These are phyloP conservation scores for Entomortierella parvispora DNA, from an alignment of 192 early-diverging fungal species.

Conservation along the genomic window DNA sequence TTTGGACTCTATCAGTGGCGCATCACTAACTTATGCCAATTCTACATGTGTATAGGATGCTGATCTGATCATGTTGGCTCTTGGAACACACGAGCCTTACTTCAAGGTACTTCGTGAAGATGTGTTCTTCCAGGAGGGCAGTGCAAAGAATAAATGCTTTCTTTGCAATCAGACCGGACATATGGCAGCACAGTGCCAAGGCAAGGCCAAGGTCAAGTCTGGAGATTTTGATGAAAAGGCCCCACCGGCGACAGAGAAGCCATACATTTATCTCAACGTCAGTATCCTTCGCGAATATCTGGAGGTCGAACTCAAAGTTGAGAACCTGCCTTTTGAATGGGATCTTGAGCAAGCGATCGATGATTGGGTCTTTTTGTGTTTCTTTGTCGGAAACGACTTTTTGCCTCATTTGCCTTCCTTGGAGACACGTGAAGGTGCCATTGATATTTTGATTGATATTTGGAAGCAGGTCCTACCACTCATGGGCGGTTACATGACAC, in stretches of 20 bases:
- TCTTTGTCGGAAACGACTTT: slow-evolving; percentile 98
- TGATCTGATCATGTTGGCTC: slow-evolving; percentile 97
- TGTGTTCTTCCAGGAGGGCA: slow-evolving; percentile 81
- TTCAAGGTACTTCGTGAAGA: slow-evolving; percentile 97
- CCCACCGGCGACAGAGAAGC: slow-evolving; percentile 57
- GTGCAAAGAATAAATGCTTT: slow-evolving; percentile 74
- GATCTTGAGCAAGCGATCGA: slow-evolving; percentile 94
- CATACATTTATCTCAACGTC: slow-evolving; percentile 87
- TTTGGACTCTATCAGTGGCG: neutral
- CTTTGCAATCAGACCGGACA: slow-evolving; percentile 72
- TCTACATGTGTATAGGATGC: slow-evolving; percentile 72
- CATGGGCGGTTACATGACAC: slow-evolving; percentile 87
- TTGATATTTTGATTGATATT: slow-evolving; percentile 86
- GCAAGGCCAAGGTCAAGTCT: slow-evolving; percentile 59
- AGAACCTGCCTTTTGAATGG: slow-evolving; percentile 77
- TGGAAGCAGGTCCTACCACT: slow-evolving; percentile 87
- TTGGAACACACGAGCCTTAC: slow-evolving; percentile 97
- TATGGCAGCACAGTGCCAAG: slow-evolving; percentile 72
- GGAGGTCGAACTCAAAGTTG: slow-evolving; percentile 79
- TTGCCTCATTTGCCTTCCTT: slow-evolving; percentile 94
- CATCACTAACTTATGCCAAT: slow-evolving; percentile 14
- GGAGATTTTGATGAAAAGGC: slow-evolving; percentile 62
- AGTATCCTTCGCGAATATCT: slow-evolving; percentile 92
- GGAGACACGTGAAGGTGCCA: slow-evolving; percentile 94
- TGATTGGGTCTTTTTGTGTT: slow-evolving; percentile 96